Percentiles rank a stretch among this genome's conserved stretches.
Conservation (phyloP, 306 rosid genomes). For the Lathyrus aphaca region DNA sequence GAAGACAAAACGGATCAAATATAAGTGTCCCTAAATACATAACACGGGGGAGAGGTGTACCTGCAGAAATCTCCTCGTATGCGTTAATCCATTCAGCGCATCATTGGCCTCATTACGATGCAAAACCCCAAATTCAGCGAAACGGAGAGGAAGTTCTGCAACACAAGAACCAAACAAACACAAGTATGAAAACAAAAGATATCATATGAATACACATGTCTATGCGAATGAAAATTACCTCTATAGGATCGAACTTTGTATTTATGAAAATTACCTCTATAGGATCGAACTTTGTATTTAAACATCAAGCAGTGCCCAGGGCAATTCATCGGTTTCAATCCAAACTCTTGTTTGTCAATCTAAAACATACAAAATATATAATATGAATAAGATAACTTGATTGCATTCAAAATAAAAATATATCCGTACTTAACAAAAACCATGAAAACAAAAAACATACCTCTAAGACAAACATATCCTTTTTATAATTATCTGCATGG, state of each 20-base stretch:
- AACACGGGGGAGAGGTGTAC: conserved; percentile 42
- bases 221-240: conserved; percentile 48
- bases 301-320: conserved; percentile 96
- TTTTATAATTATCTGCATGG: conserved; percentile 83
- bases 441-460: conserved; percentile 37
- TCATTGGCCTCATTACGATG: conserved; percentile 98
- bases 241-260: conserved; percentile 91
- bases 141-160: conserved; percentile 92
- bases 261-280: conserved; percentile 69
- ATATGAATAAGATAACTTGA: conserved; percentile 28
- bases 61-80: conserved; percentile 94
- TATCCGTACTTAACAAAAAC: not conserved
- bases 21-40: not conserved
- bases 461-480: conserved; percentile 91
- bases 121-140: conserved; percentile 96
- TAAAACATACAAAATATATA: conserved; percentile 39
- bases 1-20: not conserved
- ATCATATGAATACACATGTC: conserved; percentile 21
- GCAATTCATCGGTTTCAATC: conserved; percentile 97
- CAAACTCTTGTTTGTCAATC: conserved; percentile 96
- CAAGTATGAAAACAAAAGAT: conserved; percentile 13
- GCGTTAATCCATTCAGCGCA: conserved; percentile 87
- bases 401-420: not conserved
- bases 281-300: conserved; percentile 89
- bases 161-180: conserved; percentile 30